Base-by-base conservation (phyloP, 371 early-diverging fungal species). In the Rhizopus delemar region DNA sequence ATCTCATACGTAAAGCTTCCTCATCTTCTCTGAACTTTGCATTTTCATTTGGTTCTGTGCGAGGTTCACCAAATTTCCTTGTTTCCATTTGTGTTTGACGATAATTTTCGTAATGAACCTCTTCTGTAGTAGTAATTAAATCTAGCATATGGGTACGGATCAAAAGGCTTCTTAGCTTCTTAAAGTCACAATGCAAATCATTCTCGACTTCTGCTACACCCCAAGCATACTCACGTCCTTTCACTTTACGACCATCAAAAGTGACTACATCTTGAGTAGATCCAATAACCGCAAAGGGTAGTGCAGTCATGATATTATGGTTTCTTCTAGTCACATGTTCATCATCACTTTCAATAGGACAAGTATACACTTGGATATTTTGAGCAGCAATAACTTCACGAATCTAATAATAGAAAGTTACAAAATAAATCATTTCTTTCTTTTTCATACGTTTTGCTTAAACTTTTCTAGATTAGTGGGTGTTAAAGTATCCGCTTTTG, bases 271-370 rank as follows among this genome's bases (percentile, higher is more conserved):
- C 95, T 61, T 90, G 85, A 38, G 90, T 89, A 69, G 90, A 89
- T 43, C 96, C 95, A 71, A 99, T 95, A 53, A 98, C 88, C 16
- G 97, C 91, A 73, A 97, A 97, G 4, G 98, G 98, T 88, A 93
- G 84, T 4, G 97, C 92, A n/a, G 85, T 81, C 79, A 93, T 83
- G 52, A 94, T 94, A 69, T 85, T 89, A 69, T 77, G 76, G 76
- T 93, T 96, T 57, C 91, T 84, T 58, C 79, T 80, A 9, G 91
- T 85, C 48, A 80, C 83, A 22, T 83, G 76, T 66, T 94, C 94
- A 65, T 94, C 95, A 39, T 95, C 96, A 62, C 88, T 90, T 63
- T 96, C 93, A 38, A 92, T 74, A 28, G 91, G 86, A 57, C 89
- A 90, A 35, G 81, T 75, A 77, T 89, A 95, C 46, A 90, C 85